Evolutionary conservation across 768 basidiomycete genomes (phyloP).

Genomic region (Hygrophoropsis aurantiaca): DNA sequence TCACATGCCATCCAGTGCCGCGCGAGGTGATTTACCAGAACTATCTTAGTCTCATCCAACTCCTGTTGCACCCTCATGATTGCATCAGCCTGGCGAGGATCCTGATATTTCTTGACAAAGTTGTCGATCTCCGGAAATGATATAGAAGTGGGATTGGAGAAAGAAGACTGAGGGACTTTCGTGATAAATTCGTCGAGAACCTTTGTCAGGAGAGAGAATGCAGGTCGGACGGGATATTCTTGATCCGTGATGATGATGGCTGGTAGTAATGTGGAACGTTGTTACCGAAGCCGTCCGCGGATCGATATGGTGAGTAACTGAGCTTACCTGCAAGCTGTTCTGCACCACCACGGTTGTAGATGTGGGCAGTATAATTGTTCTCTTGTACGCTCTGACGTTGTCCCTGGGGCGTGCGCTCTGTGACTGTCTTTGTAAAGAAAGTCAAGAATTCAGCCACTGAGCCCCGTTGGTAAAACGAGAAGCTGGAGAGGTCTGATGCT

Average conservation of each 20-base stretch:
- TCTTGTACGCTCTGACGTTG: constrained; percentile 94
- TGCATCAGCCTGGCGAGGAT: constrained; percentile 94
- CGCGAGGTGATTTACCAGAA: constrained; percentile 61
- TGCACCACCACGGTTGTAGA: constrained; percentile 86
- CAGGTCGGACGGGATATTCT: constrained; percentile 95
- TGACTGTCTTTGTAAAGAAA: constrained; percentile 92
- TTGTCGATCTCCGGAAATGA: constrained; percentile 74
- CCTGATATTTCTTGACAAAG: constrained; percentile 92
- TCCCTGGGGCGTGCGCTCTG: constrained; percentile 81
- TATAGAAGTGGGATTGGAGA: constrained; percentile 62
- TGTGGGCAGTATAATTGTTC: constrained; percentile 90
- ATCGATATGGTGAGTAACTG: not conserved
- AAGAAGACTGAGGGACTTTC: constrained; percentile 73
- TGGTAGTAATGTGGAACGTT: constrained; percentile 29
- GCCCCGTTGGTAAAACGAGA: constrained; percentile 91
- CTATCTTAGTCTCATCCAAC: constrained; percentile 98
- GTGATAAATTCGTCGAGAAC: constrained; percentile 88
- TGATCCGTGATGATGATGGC: constrained; percentile 92
- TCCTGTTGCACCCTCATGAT: constrained; percentile 99
- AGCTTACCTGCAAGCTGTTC: constrained; percentile 79
- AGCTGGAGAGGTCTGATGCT: constrained; percentile 82
- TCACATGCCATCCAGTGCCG: not conserved
- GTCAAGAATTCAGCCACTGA: constrained; percentile 89
- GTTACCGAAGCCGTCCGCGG: constrained; percentile 3
- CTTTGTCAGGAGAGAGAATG: constrained; percentile 93